phyloP scores from a whole-genome alignment of 2,329 filamentous ascomycete species.

The Xylaria sp. region DNA sequence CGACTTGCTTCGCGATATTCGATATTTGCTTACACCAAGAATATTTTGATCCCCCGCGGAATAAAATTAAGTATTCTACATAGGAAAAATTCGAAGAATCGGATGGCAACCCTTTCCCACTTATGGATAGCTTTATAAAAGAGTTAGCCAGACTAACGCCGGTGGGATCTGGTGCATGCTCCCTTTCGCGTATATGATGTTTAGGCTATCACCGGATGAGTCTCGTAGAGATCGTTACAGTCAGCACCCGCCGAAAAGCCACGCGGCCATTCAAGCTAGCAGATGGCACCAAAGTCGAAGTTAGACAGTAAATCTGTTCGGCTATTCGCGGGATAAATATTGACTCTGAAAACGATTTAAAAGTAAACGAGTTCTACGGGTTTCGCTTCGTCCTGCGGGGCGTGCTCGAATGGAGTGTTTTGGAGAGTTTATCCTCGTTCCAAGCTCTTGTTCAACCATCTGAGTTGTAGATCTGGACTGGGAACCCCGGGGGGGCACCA shows the following conservation, averaged over 20 bases:
- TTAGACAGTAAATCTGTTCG: conserved; percentile 16
- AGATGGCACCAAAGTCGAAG: conserved; percentile 14
- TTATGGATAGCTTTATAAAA: conserved; percentile 36
- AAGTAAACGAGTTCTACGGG: conserved; percentile 6
- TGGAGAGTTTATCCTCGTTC: too few relatives aligned
- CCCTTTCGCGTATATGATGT: neutral
- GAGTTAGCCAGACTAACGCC: conserved; percentile 32
- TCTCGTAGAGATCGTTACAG: neutral
- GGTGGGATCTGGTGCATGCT: conserved; percentile 25
- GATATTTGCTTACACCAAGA: conserved; percentile 31
- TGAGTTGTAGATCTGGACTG: too few relatives aligned
- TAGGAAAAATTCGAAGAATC: conserved; percentile 11
- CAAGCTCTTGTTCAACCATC: too few relatives aligned
- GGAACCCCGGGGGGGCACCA: too few relatives aligned
- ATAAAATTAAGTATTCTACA: neutral
- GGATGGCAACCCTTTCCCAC: conserved; percentile 14
- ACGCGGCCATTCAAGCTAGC: conserved; percentile 8
- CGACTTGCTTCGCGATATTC: conserved; percentile 19
- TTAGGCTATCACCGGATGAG: neutral
- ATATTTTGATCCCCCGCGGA: conserved; percentile 15
- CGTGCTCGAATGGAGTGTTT: too few relatives aligned
- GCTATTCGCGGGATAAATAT: conserved; percentile 6
- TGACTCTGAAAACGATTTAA: neutral
- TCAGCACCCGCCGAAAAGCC: conserved; percentile 19
- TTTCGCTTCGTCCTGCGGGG: conserved; percentile 14